Percentiles rank a stretch among this genome's conserved stretches.
Evolutionary conservation across 1,284 basidiomycete genomes (phyloP).

Genomic region (Apiotrichum veenhuisii): DNA sequence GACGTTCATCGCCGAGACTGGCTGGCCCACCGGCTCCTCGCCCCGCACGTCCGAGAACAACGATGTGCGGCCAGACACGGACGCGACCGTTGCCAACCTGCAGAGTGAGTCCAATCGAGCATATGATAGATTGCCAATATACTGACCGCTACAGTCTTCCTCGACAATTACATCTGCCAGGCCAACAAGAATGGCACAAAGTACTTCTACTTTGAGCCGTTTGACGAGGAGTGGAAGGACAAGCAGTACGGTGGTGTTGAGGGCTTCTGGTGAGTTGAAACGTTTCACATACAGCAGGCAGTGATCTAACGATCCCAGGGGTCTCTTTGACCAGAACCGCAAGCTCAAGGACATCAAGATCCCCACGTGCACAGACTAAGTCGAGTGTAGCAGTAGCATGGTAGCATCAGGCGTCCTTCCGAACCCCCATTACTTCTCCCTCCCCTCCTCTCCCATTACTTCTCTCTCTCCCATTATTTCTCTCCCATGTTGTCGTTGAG

Average conservation of each 20-base stretch:
- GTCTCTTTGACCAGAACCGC: slow-evolving; percentile 57
- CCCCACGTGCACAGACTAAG: slow-evolving; percentile 47
- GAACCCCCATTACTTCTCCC: neutral
- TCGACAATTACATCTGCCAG: slow-evolving; percentile 81
- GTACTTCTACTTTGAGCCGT: slow-evolving; percentile 70
- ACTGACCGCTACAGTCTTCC: slow-evolving; percentile 52
- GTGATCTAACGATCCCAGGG: neutral
- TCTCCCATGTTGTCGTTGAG: too few relatives aligned
- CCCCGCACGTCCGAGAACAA: neutral
- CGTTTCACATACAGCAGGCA: neutral
- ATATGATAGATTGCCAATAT: too few relatives aligned
- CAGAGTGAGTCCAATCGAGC: slow-evolving; percentile 33
- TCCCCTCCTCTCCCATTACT: too few relatives aligned
- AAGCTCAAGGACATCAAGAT: slow-evolving; percentile 52
- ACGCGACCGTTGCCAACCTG: slow-evolving; percentile 16
- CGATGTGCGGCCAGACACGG: neutral
- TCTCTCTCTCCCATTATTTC: too few relatives aligned
- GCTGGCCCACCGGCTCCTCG: slow-evolving; percentile 66
- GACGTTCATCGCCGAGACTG: slow-evolving; percentile 86
- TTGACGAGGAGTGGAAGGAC: slow-evolving; percentile 79
- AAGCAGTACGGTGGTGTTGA: slow-evolving; percentile 73
- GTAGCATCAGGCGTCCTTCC: neutral
- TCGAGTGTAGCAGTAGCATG: neutral
- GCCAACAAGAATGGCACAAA: slow-evolving; percentile 73
- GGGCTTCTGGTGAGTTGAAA: slow-evolving; percentile 53